Conservation (phyloP, 345 rosid genomes). For the Adansonia digitata region DNA sequence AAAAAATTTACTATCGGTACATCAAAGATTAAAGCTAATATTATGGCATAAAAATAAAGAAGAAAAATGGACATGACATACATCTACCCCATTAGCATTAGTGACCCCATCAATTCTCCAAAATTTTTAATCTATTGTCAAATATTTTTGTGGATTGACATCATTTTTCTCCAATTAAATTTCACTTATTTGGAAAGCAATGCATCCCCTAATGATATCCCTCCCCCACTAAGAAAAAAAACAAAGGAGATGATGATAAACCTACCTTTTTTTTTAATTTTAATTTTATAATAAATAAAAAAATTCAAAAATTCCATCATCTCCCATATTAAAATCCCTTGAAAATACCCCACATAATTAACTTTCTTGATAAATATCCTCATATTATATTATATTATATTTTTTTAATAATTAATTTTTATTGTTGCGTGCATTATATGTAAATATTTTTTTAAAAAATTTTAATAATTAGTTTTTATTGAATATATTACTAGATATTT, state of each 20-base stretch:
- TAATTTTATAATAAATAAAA: background rate
- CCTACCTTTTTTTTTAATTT: background rate
- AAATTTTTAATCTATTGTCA: background rate
- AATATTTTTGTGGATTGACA: too few species aligned
- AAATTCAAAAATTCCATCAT: background rate
- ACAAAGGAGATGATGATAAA: constrained; percentile 16
- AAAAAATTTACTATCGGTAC: too few species aligned
- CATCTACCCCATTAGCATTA: background rate
- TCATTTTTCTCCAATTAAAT: constrained; percentile 24
- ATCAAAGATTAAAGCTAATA: too few species aligned
- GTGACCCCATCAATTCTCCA: background rate
- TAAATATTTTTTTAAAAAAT: too few species aligned
- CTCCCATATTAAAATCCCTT: background rate
- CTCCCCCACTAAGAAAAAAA: constrained; percentile 18
- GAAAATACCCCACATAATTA: background rate
- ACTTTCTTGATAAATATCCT: background rate
- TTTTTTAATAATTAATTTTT: background rate
- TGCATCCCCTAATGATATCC: constrained; percentile 14
- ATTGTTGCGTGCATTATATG: too few species aligned
- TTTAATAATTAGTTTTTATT: too few species aligned
- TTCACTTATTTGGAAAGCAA: constrained; percentile 22
- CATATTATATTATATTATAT: background rate
- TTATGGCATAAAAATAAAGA: background rate
- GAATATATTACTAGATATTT: too few species aligned
- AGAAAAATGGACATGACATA: background rate